Percentiles rank a stretch among this genome's conserved stretches.
These are phyloP conservation scores for Eutypella sp. DNA, from an alignment of 2,329 filamentous ascomycete species.

Conservation along the genomic window DNA sequence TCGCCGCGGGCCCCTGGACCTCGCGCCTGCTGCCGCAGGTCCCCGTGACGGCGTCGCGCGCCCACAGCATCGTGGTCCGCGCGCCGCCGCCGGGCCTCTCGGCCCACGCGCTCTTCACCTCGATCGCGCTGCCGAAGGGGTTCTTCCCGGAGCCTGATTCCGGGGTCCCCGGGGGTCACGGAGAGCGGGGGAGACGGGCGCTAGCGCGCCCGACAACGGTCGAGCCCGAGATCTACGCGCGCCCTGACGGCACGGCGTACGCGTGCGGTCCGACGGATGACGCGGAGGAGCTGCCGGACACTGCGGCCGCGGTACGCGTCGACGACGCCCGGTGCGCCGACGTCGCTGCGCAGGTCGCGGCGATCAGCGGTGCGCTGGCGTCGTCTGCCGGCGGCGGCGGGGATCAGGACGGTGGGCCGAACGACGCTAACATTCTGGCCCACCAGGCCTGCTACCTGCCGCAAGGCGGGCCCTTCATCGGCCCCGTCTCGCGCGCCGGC, in stretches of 20 bases:
- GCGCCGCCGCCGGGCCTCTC: conserved; percentile 38
- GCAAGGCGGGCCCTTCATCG: conserved; percentile 66
- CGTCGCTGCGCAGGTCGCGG: conserved; percentile 58
- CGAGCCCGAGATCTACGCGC: conserved; percentile 71
- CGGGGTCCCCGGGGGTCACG: no score
- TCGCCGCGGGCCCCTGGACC: conserved; percentile 44
- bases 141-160: conserved; percentile 41
- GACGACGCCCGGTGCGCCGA: conserved; percentile 63
- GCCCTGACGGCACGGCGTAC: conserved; percentile 70
- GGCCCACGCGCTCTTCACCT: conserved; percentile 64
- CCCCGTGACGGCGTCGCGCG: conserved; percentile 36
- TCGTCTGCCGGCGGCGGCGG: conserved; percentile 47
- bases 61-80: conserved; percentile 42
- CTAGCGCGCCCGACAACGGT: conserved; percentile 38
- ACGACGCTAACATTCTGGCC: conserved; percentile 50
- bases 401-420: not conserved
- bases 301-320: conserved; percentile 58
- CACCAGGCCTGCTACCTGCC: conserved; percentile 75
- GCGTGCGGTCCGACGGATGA: conserved; percentile 66
- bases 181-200: conserved; percentile 4
- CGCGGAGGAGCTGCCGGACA: conserved; percentile 54
- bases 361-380: conserved; percentile 51
- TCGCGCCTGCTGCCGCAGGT: conserved; percentile 36
- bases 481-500: conserved; percentile 53
- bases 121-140: conserved; percentile 56